Conservation (phyloP, 2,329 filamentous ascomycete species). For the Metarhizium brunneum region DNA sequence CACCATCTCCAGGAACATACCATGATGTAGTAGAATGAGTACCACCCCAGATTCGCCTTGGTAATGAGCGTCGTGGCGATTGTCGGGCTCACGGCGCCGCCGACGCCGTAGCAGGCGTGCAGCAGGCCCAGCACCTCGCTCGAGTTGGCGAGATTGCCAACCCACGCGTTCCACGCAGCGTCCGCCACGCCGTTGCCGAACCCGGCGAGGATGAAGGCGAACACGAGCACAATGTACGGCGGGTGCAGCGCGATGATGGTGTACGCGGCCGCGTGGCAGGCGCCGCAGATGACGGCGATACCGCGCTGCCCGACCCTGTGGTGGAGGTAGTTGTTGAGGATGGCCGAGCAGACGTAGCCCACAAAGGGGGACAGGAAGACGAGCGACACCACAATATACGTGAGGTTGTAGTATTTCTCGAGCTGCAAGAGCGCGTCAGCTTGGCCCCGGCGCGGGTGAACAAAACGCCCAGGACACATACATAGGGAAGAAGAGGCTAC, state of each 20-base stretch:
- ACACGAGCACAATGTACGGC: constrained; percentile 53
- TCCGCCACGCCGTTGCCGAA: constrained; percentile 58
- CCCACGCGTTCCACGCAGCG: constrained; percentile 39
- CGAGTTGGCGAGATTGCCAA: constrained; percentile 57
- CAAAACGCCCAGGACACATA: constrained; percentile 18
- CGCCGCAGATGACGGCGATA: constrained; percentile 52
- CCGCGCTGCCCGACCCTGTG: constrained; percentile 55
- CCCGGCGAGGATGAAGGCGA: constrained; percentile 53
- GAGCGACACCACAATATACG: constrained; percentile 51
- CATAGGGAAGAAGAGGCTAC: constrained; percentile 41
- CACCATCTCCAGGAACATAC: constrained; percentile 26
- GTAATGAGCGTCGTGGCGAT: constrained; percentile 64
- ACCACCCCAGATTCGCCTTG: constrained; percentile 53
- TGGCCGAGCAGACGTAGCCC: constrained; percentile 52
- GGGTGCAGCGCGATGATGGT: constrained; percentile 51
- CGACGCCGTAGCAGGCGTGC: constrained; percentile 56
- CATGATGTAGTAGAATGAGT: constrained; percentile 68
- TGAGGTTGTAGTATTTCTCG: constrained; percentile 50
- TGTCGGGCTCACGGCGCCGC: constrained; percentile 59
- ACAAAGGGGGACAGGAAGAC: constrained; percentile 55
- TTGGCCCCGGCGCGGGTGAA: too few relatives aligned
- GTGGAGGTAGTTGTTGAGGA: constrained; percentile 53
- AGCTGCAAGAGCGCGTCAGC: constrained; percentile 28
- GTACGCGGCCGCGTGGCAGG: constrained; percentile 53
- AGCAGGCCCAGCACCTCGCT: constrained; percentile 59